These are phyloP conservation scores for Blastobotrys robertii DNA, from an alignment of 805 yeast genomes.

Conservation along the genomic window DNA sequence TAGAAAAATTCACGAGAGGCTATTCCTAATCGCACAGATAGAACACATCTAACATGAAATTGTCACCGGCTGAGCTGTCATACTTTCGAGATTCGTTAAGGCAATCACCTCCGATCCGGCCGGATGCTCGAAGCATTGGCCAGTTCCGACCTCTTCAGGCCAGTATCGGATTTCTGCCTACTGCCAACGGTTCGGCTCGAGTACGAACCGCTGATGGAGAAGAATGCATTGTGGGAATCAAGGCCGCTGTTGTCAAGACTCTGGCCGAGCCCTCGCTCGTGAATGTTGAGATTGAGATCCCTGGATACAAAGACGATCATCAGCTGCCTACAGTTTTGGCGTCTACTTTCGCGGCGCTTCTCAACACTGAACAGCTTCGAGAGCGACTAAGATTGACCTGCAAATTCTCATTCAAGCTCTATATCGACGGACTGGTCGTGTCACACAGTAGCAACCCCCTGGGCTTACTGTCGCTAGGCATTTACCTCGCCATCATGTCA, in stretches of 20 bases:
- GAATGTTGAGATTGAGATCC: constrained; percentile 61
- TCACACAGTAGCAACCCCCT: constrained; percentile 75
- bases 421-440: constrained; percentile 69
- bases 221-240: constrained; percentile 87
- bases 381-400: constrained; percentile 52
- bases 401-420: constrained; percentile 66
- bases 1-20: too few relatives aligned
- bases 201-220: constrained; percentile 81
- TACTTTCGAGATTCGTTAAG: constrained; percentile 67
- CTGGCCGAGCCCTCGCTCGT: constrained; percentile 40
- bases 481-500: constrained; percentile 70
- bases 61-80: constrained; percentile 31
- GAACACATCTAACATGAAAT: constrained; percentile 19
- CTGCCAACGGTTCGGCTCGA: constrained; percentile 88
- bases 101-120: constrained; percentile 54
- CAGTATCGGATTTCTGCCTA: constrained; percentile 67
- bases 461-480: constrained; percentile 67
- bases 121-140: constrained; percentile 67
- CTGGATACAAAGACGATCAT: constrained; percentile 71
- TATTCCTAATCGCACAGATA: background rate
- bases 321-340: constrained; percentile 54
- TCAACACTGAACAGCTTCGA: constrained; percentile 28
- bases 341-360: constrained; percentile 45
- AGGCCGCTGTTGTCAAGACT: constrained; percentile 61
- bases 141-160: constrained; percentile 87